phyloP scores from a whole-genome alignment of 2,329 filamentous ascomycete genomes.

The Epichloe glyceriae region DNA sequence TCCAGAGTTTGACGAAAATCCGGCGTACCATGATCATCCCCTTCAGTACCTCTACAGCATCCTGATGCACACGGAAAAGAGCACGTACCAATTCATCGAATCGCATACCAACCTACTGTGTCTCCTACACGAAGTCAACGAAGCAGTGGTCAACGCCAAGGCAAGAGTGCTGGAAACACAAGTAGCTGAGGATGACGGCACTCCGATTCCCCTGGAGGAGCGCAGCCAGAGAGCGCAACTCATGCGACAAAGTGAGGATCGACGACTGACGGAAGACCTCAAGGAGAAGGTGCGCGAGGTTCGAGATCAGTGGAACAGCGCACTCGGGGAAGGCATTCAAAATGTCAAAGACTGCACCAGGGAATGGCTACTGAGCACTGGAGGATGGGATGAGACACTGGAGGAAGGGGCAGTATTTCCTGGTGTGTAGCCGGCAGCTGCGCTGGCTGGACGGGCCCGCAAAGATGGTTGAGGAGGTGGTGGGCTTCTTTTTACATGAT shows the following conservation, averaged over 20 bases:
- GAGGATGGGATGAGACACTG: constrained; percentile 77
- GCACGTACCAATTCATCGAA: constrained; percentile 94
- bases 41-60: constrained; percentile 83
- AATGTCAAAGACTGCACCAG: constrained; percentile 63
- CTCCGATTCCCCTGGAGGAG: constrained; percentile 19
- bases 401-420: constrained; percentile 42
- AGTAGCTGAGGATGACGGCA: constrained; percentile 28
- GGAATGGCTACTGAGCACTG: constrained; percentile 57
- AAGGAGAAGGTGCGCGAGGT: constrained; percentile 89
- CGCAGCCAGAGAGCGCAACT: constrained; percentile 32
- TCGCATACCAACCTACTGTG: constrained; percentile 84
- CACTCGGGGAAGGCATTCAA: constrained; percentile 65
- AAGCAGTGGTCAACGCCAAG: constrained; percentile 58
- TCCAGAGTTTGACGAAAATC: constrained; percentile 75
- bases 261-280: constrained; percentile 64
- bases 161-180: constrained; percentile 56
- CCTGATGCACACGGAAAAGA: constrained; percentile 78
- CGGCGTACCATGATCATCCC: constrained; percentile 65
- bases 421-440: constrained; percentile 14
- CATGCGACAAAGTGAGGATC: constrained; percentile 54
- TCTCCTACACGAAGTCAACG: constrained; percentile 79
- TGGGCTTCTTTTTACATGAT: background rate
- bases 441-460: background rate
- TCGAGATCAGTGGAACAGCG: constrained; percentile 81
- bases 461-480: background rate